Evolutionary conservation across 129 eudicot species (phyloP).

Genomic region (Ambrosia artemisiifolia): DNA sequence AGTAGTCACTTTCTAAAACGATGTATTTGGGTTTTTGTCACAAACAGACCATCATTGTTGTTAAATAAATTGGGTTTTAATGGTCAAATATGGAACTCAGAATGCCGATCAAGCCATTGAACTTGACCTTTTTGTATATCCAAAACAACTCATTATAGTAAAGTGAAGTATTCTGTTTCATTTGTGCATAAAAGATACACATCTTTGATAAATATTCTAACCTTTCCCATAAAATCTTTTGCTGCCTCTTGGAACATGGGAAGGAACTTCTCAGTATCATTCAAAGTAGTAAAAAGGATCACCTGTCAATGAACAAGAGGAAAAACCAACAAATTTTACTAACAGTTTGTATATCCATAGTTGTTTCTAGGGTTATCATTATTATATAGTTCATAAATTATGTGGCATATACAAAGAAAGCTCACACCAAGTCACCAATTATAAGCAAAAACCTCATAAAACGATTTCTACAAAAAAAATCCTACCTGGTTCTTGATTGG

Average conservation of each 20-base stretch:
- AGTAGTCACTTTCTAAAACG: not conserved
- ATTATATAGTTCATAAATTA: not conserved
- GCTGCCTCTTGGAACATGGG: constrained; percentile 67
- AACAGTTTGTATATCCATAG: not conserved
- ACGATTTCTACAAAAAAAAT: constrained; percentile 1
- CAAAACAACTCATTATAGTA: constrained; percentile 1
- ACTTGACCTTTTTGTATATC: not conserved
- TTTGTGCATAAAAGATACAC: not conserved
- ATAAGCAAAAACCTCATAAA: constrained; percentile 1
- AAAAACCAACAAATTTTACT: constrained; percentile 10
- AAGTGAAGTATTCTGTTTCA: not conserved
- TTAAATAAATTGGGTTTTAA: not conserved
- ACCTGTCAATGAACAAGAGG: constrained; percentile 35
- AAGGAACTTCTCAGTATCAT: constrained; percentile 50
- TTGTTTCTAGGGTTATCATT: not conserved
- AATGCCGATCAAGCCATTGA: not conserved
- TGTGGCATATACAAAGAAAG: constrained; percentile 11
- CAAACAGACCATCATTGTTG: not conserved
- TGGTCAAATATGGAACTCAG: not conserved
- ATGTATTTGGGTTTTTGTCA: not conserved
- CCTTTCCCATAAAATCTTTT: constrained; percentile 78
- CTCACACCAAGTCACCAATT: not conserved
- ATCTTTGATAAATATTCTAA: constrained; percentile 11
- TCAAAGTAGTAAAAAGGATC: constrained; percentile 65
- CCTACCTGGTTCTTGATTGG: constrained; percentile 77